These are phyloP conservation scores for Phytophthora lateralis DNA, from an alignment of 352 stramenopile species.

Conservation along the genomic window DNA sequence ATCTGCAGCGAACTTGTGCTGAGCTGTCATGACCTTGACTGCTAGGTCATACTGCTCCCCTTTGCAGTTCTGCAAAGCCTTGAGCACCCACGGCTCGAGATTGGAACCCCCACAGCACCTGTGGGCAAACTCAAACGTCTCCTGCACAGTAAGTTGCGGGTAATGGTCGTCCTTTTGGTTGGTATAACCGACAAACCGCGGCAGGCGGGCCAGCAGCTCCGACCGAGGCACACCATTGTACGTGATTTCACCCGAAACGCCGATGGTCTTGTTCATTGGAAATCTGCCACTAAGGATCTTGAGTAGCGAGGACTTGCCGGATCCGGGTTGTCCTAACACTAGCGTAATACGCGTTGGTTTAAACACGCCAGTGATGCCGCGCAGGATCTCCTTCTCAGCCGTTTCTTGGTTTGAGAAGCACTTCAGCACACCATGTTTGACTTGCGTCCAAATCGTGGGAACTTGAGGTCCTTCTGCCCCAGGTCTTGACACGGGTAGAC, in stretches of 20 bases:
- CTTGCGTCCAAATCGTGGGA: constrained; percentile 34
- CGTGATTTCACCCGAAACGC: constrained; percentile 44
- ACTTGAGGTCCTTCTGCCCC: constrained; percentile 35
- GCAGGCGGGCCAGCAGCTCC: constrained; percentile 30
- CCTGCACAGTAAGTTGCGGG: constrained; percentile 88
- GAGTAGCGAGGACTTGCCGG: constrained; percentile 49
- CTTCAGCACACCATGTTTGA: constrained; percentile 29
- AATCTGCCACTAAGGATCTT: constrained; percentile 51
- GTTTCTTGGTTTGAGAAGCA: constrained; percentile 31
- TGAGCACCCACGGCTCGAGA: constrained; percentile 43
- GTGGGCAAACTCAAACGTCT: constrained; percentile 94
- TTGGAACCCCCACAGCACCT: constrained; percentile 59
- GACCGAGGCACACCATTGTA: constrained; percentile 46
- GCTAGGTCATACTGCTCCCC: constrained; percentile 41
- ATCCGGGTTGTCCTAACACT: constrained; percentile 44
- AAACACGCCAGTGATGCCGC: constrained; percentile 41
- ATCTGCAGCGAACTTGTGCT: constrained; percentile 46
- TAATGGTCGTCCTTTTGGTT: constrained; percentile 88
- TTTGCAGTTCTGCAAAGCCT: constrained; percentile 47
- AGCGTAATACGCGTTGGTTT: constrained; percentile 45
- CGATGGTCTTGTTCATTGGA: constrained; percentile 46
- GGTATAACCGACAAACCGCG: constrained; percentile 47
- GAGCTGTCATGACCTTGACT: constrained; percentile 34
- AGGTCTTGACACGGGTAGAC: constrained; percentile 20
- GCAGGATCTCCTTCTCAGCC: constrained; percentile 47